Evolutionary conservation across 2,329 filamentous ascomycete species (phyloP), one percentile per base, ranked within the genome.

Genomic region (Penicillium sp.): DNA sequence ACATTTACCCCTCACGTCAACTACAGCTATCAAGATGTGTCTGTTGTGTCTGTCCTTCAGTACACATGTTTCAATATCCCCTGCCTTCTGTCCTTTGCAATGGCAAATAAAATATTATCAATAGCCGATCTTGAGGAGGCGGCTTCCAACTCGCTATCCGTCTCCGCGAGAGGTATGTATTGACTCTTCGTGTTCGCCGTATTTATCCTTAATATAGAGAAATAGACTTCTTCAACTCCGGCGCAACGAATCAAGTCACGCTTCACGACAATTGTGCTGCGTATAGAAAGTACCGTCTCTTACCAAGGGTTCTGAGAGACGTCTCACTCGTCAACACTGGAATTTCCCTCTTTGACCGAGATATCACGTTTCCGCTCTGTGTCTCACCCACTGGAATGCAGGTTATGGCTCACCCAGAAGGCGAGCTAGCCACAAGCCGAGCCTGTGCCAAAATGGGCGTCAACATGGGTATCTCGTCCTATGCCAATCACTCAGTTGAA

Each of bases 201-300:
- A 16, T 12, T 9, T 41, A 35, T 40, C 8, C 25, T 39, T 51
- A 56, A 59, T 45, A 50, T n/a, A 21, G 23, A 13, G 23, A 40
- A 25, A 34, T 37, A 76, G 81, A 82, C 47, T 84, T 82, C 69
- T 83, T 79, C 69, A 83, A 84, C 60, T 80, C 79, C 50, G 82
- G 82, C 6, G 80, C 80, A 32, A 66, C 62, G n/a, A 58, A 63
- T 31, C 64, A 67, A 53, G 56, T 67, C 10, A 66, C 64, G 2
- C 53, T 83, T n/a, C 65, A 68, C 12, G 82, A 83, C 53, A 85
- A 85, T 57, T 72, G 75, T 29, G 72, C 73, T 0, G 80, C 80
- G 3, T 85, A 77, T 65, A 68, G 75, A 54, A 73, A 76, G 29
- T 81, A 80, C 64, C 75, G 76, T 48, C 73, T 81, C 12, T 67